Evolutionary conservation across 495 filamentous ascomycete species (phyloP), one percentile per base, ranked within the genome.

Genomic region (Bombardia bombarda): DNA sequence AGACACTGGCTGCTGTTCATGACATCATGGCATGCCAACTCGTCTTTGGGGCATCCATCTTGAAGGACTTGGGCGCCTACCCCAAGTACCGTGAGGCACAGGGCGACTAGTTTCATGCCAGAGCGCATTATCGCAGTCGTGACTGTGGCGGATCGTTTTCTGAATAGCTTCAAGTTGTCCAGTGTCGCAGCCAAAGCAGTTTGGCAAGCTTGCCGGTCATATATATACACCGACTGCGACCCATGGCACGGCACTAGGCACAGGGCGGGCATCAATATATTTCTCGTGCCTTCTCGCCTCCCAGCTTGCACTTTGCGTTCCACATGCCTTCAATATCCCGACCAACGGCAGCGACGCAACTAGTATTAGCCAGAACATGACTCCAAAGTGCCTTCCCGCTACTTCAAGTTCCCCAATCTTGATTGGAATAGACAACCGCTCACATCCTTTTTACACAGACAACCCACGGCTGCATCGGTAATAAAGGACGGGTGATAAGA

Each of bases 1-100:
- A 64, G 43, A 34, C 61, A 64, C 38, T 61, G 58, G 39, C 53
- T 57, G 3, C 47, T 50, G 51, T 61, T 61, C 13, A 64, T 64
- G 2, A 64, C 43, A 46, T 64, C 58, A 13, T 55, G 38, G 35
- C 61, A 64, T 1, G 61, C 61, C 36, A 54, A 46, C 20, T 64
- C 55, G 38, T 50, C 40, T 30, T 57, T 60, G 12, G 61, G 56
- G 50, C 61, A 64, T 16, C 30, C 38, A 38, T 60, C 58, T 34
- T 45, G 3, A n/a, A 40, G 9, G 37, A 21, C 38, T 22, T 52
- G 38, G 14, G 55, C 42, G 33, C 16, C 36, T 10, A 38, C 39
- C 22, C 39, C 33, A 3, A 34, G 22, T 16, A 58, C 20, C 13
- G 42, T 43, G 43, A 57, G 37, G 45, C 39, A 53, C 16, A 55